Base-by-base conservation (phyloP, 2,329 filamentous ascomycete genomes). In the Arthrobotrys sphaeroides region DNA sequence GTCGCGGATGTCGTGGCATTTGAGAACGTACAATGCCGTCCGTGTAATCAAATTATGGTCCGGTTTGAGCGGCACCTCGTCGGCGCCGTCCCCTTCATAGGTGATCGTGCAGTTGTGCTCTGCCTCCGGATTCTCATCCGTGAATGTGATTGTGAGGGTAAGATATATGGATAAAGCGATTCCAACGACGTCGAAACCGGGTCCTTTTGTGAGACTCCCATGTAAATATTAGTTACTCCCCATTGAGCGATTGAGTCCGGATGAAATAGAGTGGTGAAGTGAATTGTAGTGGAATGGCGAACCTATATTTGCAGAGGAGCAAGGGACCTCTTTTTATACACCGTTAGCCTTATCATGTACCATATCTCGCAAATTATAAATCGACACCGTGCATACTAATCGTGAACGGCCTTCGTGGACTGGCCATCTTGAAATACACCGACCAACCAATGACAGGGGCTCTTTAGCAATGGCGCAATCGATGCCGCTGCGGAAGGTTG, bases 121-220 rank as follows among this genome's bases (percentile, higher is more conserved):
- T 72, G 88, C 85, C 24, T 83, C 5, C 88, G 89, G 45, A 84
- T 81, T 61, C 82, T 83, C 60, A 81, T 79, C 81, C 85, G 84
- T 80, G 85, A 83, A 73, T 88, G 90, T 92, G 82, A 98, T 91
- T 78, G 90, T 87, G 68, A 98, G 86, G 85, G 97, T 94, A 78
- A 99, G 91, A 85, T 94, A 96, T 83, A 97, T 90, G 78, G 93
- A 96, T 79, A 99, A 87, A 6, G 94, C 94, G 77, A 99, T 90
- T 79, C 95, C 93, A 82, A 98, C 97, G 80, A 97, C 94, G 85
- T 99, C 94, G 86, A 98, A 99, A 73, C 94, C 94, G 55, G 94
- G 94, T 79, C 93, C 83, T 70, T 70, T 61, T 83, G 77, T n/a
- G 22, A 40, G 40, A 26, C 57, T 59, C 70, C 59, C 64, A 28